phyloP scores from a whole-genome alignment of 2,329 filamentous ascomycete species.

The Pseudopyrenochaeta lycopersici region DNA sequence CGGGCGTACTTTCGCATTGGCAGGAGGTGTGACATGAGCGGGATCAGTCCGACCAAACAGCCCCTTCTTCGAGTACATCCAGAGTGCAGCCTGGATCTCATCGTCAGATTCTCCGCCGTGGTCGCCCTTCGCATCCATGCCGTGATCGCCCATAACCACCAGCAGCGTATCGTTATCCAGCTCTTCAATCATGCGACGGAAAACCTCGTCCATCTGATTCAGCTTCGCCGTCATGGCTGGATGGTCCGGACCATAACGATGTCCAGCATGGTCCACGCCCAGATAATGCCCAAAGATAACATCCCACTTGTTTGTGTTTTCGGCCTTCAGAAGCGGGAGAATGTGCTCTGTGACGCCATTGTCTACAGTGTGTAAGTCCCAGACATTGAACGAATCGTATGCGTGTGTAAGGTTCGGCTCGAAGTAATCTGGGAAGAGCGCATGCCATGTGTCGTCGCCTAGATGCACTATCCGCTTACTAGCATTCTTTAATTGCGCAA shows the following conservation, averaged over 20 bases:
- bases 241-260: constrained; percentile 94
- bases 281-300: constrained; percentile 93
- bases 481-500: constrained; percentile 69
- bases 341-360: constrained; percentile 93
- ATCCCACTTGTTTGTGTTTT: constrained; percentile 80
- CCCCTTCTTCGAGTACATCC: constrained; percentile 95
- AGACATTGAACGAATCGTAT: constrained; percentile 98
- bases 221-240: constrained; percentile 90
- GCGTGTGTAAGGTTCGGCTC: constrained; percentile 83
- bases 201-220: constrained; percentile 85
- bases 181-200: constrained; percentile 73
- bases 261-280: constrained; percentile 95
- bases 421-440: constrained; percentile 93
- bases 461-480: constrained; percentile 87
- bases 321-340: constrained; percentile 77
- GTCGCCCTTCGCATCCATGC: constrained; percentile 97
- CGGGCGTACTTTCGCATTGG: constrained; percentile 80
- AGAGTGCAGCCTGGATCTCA: constrained; percentile 91
- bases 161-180: constrained; percentile 88
- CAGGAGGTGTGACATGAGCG: constrained; percentile 65
- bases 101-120: constrained; percentile 98
- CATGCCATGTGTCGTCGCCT: constrained; percentile 97
- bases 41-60: constrained; percentile 80
- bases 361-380: constrained; percentile 96
- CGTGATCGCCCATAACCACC: constrained; percentile 98